Base-by-base conservation (phyloP, 805 yeast genomes). In the Candida sanyiensis region DNA sequence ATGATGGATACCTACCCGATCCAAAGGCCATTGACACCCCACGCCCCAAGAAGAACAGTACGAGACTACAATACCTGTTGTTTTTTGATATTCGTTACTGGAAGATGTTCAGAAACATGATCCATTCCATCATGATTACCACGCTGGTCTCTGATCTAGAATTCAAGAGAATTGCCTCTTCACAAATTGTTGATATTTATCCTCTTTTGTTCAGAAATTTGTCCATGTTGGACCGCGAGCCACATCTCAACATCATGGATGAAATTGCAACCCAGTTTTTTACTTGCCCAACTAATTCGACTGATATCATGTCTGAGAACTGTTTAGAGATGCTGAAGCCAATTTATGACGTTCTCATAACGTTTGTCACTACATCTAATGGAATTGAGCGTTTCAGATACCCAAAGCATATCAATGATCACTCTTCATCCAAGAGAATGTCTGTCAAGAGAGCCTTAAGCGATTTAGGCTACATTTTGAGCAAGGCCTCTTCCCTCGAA, bases 221-320 rank as follows among this genome's bases (percentile, higher is more conserved):
- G 38, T 74, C 77, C n/a, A 53, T 60, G 16, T 64, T 77, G 46
- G 99, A 93, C 53, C 70, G 96, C 43, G 97, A 93, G 53, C 95
- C 96, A 0, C 96, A 88, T 49, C 62, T 75, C 39, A 85, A 90
- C 10, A 70, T 84, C 4, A 69, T 89, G 65, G 72, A 80, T 27
- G 75, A 80, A 27, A 62, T 90, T 16, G 78, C 94, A 0, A 79
- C 90, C 0, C 98, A 93, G 60, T 63, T 93, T 17, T 88, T 88
- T 59, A 89, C 97, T 0, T 82, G 95, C 38, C 96, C 97, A 0
- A 74, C 88, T 0, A 80, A 83, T 47, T 80, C 95, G 0, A 72
- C 74, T 1, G 56, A 50, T 28, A 60, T 77, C 13, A 59, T 77
- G 16, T 51, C 62, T 3, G 13, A 28, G 3, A n/a, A 28, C 4